Base-by-base conservation (phyloP, 2,329 filamentous ascomycete genomes). In the Botrytis aclada region DNA sequence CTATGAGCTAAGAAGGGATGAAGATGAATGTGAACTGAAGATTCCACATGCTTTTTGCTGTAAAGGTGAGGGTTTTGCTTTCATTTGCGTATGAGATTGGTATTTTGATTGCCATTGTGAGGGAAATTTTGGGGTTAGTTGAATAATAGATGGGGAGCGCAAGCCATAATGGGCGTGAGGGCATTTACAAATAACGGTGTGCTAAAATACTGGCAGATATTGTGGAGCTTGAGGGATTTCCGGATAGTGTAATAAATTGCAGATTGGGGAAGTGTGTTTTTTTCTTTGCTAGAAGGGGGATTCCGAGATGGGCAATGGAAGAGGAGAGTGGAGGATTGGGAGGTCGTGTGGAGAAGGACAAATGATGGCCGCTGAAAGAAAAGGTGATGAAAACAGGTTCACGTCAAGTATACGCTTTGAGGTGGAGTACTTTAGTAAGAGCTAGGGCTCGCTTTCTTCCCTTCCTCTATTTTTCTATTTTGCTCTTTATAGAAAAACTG, bases 401-500 rank as follows among this genome's bases (percentile, higher is more conserved):
- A 18, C 3, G 22, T 51, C 47, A n/a, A 54, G 6, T 54, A 14
- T 8, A 29, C 14, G 14, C 12, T 54, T 29, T 18, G 12, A 16
- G 12, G 51, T n/a, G 51, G 6, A 7, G n/a, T 54, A 16, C 3
- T 16, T 29, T 2, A 1, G 16, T 3, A 16, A 54, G 51, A 29
- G 14, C 6, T n/a, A 16, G 51, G 1, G 25, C 0, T 54, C 51
- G n/a, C n/a, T 54, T 5, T 29, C 3, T 29, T 29, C 14, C 4
- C 14, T 29, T 14, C 51, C 29, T 3, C 14, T 3, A 18, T 54
- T 18, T 29, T 0, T 9, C n/a, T 3, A 18, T 54, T 18, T 29
- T 0, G 4, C n/a, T 54, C 2, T 25, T 25, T 3, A 3, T 51
- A 14, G 3, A 1, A n/a, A 8, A 51, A 16, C 0, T 5, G 0